A percentile compares a stretch with the other conserved stretches of the same genome.
Evolutionary conservation across 2,329 filamentous ascomycete species (phyloP).

Genomic region (Cytospora paraplurivora): DNA sequence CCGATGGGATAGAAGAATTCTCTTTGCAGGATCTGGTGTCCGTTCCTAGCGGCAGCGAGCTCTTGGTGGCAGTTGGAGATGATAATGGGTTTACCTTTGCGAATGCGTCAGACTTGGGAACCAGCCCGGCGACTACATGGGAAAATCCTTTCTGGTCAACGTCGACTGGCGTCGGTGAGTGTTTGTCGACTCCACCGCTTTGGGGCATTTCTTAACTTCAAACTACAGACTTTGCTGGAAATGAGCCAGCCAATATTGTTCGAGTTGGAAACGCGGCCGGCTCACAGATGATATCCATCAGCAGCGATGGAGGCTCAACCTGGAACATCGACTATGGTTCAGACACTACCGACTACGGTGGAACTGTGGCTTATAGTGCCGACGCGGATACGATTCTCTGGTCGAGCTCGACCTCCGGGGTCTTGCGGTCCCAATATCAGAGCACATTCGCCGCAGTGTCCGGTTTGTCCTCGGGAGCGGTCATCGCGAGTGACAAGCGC

Average conservation of each 20-base stretch:
- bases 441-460: conserved; percentile 48
- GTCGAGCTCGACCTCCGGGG: conserved; percentile 45
- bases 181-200: neutral
- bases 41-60: conserved; percentile 51
- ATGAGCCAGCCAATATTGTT: conserved; percentile 48
- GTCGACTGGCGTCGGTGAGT: conserved; percentile 45
- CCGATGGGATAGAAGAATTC: conserved; percentile 58
- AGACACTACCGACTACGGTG: conserved; percentile 46
- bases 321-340: conserved; percentile 53
- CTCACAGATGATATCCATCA: conserved; percentile 49
- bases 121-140: conserved; percentile 48
- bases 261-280: conserved; percentile 51
- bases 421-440: conserved; percentile 46
- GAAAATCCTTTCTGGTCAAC: conserved; percentile 50
- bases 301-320: conserved; percentile 51
- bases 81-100: conserved; percentile 54
- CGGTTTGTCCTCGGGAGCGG: conserved; percentile 46
- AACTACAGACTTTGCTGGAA: conserved; percentile 48
- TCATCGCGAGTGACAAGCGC: conserved; percentile 57
- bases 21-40: conserved; percentile 52
- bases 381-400: conserved; percentile 52
- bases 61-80: conserved; percentile 54
- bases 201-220: neutral
- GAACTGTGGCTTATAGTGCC: conserved; percentile 53
- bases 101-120: conserved; percentile 41